A percentile compares a stretch with the other conserved stretches of the same genome.
Evolutionary conservation across 2,329 filamentous ascomycete species (phyloP).

Genomic region (Ophiostoma himal-ulmi): DNA sequence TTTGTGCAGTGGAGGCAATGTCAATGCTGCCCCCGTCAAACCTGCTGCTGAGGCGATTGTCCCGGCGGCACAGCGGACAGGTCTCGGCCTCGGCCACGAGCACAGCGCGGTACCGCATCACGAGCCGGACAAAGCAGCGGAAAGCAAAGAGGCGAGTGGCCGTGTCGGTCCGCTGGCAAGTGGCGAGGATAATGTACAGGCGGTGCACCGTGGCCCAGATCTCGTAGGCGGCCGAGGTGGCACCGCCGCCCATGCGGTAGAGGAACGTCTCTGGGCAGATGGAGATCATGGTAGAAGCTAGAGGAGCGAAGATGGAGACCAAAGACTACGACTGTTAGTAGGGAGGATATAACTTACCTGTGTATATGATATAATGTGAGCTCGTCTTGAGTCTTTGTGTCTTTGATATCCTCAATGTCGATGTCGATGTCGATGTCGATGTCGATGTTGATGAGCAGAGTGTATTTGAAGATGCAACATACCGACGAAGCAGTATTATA

Average conservation of each 20-base stretch:
- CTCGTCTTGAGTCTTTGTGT: background rate
- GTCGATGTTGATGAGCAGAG: background rate
- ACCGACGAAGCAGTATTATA: background rate
- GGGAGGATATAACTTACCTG: background rate
- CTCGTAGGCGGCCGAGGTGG: conserved; percentile 14
- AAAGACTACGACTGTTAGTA: background rate
- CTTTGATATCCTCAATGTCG: background rate
- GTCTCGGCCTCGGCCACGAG: background rate
- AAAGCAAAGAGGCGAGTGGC: background rate
- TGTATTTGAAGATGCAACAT: background rate
- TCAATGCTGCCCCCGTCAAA: too few relatives aligned
- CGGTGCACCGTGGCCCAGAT: conserved; percentile 20
- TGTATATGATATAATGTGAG: background rate
- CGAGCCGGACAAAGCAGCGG: conserved; percentile 15
- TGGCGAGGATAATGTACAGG: conserved; percentile 13
- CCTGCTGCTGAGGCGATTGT: background rate
- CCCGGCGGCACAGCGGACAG: conserved; percentile 15
- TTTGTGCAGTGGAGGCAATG: background rate
- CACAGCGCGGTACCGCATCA: conserved; percentile 6
- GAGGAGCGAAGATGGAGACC: too few relatives aligned
- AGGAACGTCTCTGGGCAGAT: conserved; percentile 13
- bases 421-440: background rate
- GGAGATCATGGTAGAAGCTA: background rate
- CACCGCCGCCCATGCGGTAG: conserved; percentile 2
- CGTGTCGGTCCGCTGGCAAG: background rate